Base-by-base conservation (phyloP, 495 filamentous ascomycete genomes). In the Rostrohypoxylon terebratum region DNA sequence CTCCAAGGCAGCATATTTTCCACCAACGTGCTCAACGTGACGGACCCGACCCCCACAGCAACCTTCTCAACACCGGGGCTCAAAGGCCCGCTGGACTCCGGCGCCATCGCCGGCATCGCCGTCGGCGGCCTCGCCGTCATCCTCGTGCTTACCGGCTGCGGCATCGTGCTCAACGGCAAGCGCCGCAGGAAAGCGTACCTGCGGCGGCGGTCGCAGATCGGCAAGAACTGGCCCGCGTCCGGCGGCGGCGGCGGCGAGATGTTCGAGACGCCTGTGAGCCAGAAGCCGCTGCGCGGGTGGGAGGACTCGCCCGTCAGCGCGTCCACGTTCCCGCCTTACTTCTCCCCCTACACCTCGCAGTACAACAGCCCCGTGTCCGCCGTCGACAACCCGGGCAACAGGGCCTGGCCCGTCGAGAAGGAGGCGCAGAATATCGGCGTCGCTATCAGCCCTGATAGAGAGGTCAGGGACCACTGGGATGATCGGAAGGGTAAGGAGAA, bases 1-100 rank as follows among this genome's bases (percentile, higher is more conserved):
- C 58, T 88, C n/a, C 51, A 78, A 11, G 83, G 86, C 34, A 71
- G 81, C 28, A 76, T 89, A 2, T 88, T 93, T 45, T 81, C 83
- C 33, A 62, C 58, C 8, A 62, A 67, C 28, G 77, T 80, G 0
- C 76, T 86, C 31, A 81, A 82, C 25, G 79, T 80, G 48, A 83
- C 80, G 16, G 78, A 72, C 7, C 83, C 85, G 3, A 69, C 77
- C 7, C 75, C 76, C 3, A 81, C 74, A 10, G 75, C 70, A 20
- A 67, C 70, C 4, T 69, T 64, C 18, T 31, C 77, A 8, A 75
- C 77, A 14, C 75, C 73, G 0, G 44, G 65, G 6, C 40, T 77
- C 0, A 75, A 78, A 14, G 81, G 83, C 10, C 81, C 84, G 0
- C 68, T 88, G 13, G 80, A 78, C 4, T 78, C 85, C 20, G 86